phyloP scores from a whole-genome alignment of 805 yeast species.

The Hanseniaspora pseudoguilliermondii region DNA sequence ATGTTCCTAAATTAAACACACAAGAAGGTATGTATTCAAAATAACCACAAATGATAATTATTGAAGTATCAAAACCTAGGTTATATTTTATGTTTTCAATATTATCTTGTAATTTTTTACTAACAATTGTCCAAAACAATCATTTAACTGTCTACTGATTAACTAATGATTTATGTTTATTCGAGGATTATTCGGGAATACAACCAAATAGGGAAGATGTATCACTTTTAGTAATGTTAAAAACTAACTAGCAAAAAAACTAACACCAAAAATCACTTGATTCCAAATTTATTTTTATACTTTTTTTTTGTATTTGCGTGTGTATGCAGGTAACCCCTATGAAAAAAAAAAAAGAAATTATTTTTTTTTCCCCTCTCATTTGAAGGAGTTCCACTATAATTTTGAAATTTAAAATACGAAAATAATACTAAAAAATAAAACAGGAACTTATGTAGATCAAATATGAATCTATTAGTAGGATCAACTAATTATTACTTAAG shows the following conservation, averaged over 20 bases:
- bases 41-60: background rate
- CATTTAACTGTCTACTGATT: background rate
- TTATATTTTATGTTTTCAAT: too few relatives aligned
- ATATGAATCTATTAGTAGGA: background rate
- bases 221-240: too few relatives aligned
- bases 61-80: too few relatives aligned
- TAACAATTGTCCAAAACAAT: background rate
- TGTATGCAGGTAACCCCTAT: background rate
- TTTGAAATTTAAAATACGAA: background rate
- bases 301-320: background rate
- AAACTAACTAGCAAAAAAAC: background rate
- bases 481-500: background rate
- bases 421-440: background rate
- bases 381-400: background rate
- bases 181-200: too few relatives aligned
- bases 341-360: background rate
- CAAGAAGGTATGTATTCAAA: constrained; percentile 11
- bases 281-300: background rate
- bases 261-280: background rate
- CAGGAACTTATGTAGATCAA: background rate
- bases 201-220: too few relatives aligned
- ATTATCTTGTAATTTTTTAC: background rate
- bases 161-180: background rate
- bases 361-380: background rate
- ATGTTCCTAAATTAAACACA: background rate